phyloP scores from a whole-genome alignment of 2,329 filamentous ascomycete species.

The Ascocoryne sarcoides region DNA sequence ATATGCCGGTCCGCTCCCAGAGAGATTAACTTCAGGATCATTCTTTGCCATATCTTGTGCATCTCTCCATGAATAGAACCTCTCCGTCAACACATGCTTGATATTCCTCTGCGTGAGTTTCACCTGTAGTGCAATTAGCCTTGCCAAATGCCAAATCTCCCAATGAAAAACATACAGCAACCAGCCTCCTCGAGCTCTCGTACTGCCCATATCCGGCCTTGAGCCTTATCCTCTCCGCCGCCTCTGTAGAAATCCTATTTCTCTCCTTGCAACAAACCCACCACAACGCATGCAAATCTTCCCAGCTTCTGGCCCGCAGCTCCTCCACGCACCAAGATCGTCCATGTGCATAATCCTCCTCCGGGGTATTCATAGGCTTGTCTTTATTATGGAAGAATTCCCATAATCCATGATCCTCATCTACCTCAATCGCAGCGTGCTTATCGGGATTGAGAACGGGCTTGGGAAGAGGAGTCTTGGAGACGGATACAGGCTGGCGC shows the following conservation, averaged over 20 bases:
- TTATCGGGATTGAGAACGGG: constrained; percentile 54
- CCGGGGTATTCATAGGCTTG: constrained; percentile 61
- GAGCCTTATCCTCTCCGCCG: constrained; percentile 56
- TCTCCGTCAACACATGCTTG: constrained; percentile 76
- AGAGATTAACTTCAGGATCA: constrained; percentile 55
- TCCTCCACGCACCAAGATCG: constrained; percentile 80
- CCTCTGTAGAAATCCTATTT: constrained; percentile 78
- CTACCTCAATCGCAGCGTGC: constrained; percentile 44
- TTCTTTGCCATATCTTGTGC: constrained; percentile 55
- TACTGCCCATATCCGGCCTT: constrained; percentile 65
- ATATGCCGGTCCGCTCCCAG: constrained; percentile 24
- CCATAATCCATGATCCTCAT: constrained; percentile 81
- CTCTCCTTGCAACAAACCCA: constrained; percentile 89
- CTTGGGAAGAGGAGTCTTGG: constrained; percentile 61
- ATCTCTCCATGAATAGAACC: constrained; percentile 81
- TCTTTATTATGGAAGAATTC: constrained; percentile 74
- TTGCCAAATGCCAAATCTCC: neutral
- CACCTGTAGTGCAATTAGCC: constrained; percentile 43
- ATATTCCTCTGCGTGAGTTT: constrained; percentile 71
- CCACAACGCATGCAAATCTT: constrained; percentile 86
- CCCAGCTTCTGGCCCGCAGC: constrained; percentile 82
- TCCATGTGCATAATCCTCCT: constrained; percentile 64
- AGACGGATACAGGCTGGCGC: constrained; percentile 65
- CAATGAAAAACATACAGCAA: constrained; percentile 52
- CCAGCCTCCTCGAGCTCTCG: constrained; percentile 56